Evolutionary conservation across 2,329 filamentous ascomycete species (phyloP).

Genomic region (Ophiostoma himal-ulmi): DNA sequence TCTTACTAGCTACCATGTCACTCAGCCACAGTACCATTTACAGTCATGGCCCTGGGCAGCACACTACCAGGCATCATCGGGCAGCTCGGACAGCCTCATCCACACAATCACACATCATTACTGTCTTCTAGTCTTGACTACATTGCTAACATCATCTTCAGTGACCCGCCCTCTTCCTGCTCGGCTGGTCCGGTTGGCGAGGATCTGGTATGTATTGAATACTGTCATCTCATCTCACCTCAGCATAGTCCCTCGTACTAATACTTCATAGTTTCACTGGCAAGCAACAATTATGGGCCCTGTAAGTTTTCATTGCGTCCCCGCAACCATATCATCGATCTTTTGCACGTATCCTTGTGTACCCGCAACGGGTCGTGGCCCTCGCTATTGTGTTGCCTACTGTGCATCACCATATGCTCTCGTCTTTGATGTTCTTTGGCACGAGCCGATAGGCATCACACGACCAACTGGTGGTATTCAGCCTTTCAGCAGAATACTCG

Average conservation of each 20-base stretch:
- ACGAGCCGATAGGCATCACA: neutral
- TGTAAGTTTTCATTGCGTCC: conserved; percentile 54
- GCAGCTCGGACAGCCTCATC: neutral
- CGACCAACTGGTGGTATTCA: neutral
- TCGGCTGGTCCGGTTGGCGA: conserved; percentile 95
- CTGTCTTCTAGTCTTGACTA: conserved; percentile 22
- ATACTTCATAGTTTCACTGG: conserved; percentile 74
- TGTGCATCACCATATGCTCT: neutral
- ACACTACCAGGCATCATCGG: neutral
- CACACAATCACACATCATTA: neutral
- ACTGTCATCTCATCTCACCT: neutral
- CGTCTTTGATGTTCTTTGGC: neutral
- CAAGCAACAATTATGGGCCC: conserved; percentile 99
- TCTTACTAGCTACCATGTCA: neutral
- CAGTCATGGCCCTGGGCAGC: neutral
- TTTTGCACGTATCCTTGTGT: neutral
- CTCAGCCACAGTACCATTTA: neutral
- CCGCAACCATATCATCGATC: neutral
- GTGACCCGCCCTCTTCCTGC: conserved; percentile 97
- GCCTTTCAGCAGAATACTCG: neutral
- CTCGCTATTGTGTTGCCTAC: neutral
- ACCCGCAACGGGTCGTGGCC: neutral
- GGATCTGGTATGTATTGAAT: conserved; percentile 73
- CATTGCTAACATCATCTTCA: conserved; percentile 39
- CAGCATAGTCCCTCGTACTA: conserved; percentile 21